A percentile compares a stretch with the other conserved stretches of the same genome.
These are phyloP conservation scores for Aspergillus biplanus DNA, from an alignment of 495 filamentous ascomycete genomes.

Conservation along the genomic window DNA sequence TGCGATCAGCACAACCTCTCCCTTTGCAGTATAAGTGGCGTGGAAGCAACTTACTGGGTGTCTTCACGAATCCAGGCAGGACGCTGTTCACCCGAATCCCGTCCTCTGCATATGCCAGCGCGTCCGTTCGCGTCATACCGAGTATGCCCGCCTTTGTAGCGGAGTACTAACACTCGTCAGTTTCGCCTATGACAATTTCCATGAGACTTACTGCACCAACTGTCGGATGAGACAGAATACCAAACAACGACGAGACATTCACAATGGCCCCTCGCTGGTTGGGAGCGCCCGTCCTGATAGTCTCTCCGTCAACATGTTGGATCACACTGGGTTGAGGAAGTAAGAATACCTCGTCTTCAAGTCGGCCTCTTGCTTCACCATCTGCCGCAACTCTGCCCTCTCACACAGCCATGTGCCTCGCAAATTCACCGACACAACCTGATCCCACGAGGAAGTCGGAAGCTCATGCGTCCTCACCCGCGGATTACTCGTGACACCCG, in stretches of 20 bases:
- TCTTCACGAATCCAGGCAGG: conserved; percentile 18
- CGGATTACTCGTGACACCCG: conserved; percentile 3
- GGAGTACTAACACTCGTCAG: conserved; percentile 5
- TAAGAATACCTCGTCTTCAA: not conserved
- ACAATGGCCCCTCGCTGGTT: conserved; percentile 20
- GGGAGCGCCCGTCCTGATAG: conserved; percentile 11
- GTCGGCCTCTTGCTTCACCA: conserved; percentile 15
- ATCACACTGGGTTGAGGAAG: too few species aligned
- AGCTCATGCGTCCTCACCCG: conserved; percentile 1
- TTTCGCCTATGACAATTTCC: not conserved
- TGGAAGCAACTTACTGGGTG: conserved; percentile 7
- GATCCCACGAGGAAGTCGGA: not conserved
- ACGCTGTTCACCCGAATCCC: conserved; percentile 21
- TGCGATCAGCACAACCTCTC: not conserved
- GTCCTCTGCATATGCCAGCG: conserved; percentile 15
- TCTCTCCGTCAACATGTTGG: not conserved
- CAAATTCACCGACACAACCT: conserved; percentile 11
- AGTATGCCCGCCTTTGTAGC: conserved; percentile 18
- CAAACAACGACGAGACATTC: conserved; percentile 20
- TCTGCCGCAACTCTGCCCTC: conserved; percentile 18
- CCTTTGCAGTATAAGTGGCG: not conserved
- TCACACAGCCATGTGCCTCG: conserved; percentile 20
- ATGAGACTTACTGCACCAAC: conserved; percentile 10
- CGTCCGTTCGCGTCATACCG: conserved; percentile 20
- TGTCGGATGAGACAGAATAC: conserved; percentile 19